A percentile compares a stretch with the other conserved stretches of the same genome.
Evolutionary conservation across 2,329 filamentous ascomycete species (phyloP).

Genomic region (Grosmannia clavigera): DNA sequence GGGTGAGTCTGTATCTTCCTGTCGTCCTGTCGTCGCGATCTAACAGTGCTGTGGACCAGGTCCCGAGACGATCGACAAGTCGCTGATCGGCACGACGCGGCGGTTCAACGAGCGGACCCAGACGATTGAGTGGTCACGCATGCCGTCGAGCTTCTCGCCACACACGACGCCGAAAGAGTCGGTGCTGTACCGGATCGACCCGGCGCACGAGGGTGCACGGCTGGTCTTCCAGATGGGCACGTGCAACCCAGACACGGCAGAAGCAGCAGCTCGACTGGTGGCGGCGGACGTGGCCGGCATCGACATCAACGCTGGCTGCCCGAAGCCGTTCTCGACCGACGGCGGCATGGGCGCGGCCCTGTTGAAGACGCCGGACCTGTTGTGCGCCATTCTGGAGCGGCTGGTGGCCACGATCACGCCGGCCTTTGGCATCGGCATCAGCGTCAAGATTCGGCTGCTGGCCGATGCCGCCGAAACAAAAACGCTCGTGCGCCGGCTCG

Average conservation of each 20-base stretch:
- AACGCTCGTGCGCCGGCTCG: slow-evolving; percentile 62
- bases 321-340: slow-evolving; percentile 87
- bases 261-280: slow-evolving; percentile 72
- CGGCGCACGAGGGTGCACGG: slow-evolving; percentile 57
- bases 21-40: background rate
- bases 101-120: slow-evolving; percentile 62
- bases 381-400: slow-evolving; percentile 71
- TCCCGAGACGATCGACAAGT: slow-evolving; percentile 85
- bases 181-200: slow-evolving; percentile 75
- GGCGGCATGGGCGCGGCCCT: slow-evolving; percentile 95
- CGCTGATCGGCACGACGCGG: slow-evolving; percentile 77
- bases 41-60: slow-evolving; percentile 32
- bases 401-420: slow-evolving; percentile 67
- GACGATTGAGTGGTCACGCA: slow-evolving; percentile 74
- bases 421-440: slow-evolving; percentile 80
- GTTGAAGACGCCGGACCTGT: slow-evolving; percentile 68
- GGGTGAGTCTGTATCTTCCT: slow-evolving; percentile 41
- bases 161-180: slow-evolving; percentile 46
- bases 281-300: slow-evolving; percentile 85
- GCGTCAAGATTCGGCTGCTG: slow-evolving; percentile 89
- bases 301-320: slow-evolving; percentile 96
- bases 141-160: slow-evolving; percentile 55
- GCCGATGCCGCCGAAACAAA: slow-evolving; percentile 66
- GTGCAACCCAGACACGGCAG: slow-evolving; percentile 67
- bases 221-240: slow-evolving; percentile 92